Evolutionary conservation across 1,284 basidiomycete genomes (phyloP).

Genomic region (Hemileia vastatrix): DNA sequence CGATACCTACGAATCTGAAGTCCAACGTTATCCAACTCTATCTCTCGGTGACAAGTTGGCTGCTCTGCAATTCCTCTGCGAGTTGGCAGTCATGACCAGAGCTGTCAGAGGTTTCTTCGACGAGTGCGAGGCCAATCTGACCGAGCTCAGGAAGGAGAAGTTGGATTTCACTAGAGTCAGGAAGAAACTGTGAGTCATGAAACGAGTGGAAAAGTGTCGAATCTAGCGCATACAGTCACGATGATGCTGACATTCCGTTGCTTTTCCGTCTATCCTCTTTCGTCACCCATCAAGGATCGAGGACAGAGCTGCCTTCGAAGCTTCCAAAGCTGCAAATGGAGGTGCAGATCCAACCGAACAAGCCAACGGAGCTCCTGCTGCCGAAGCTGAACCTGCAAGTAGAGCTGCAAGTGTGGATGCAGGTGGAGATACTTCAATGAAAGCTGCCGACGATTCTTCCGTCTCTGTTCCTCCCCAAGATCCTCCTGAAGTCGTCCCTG

Average conservation of each 20-base stretch:
- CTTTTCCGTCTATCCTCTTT: background rate
- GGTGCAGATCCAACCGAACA: background rate
- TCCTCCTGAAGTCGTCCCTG: background rate
- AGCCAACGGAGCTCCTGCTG: no score
- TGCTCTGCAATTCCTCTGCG: conserved; percentile 77
- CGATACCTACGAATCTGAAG: conserved; percentile 50
- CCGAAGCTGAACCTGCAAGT: no score
- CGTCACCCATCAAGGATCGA: background rate
- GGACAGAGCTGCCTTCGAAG: background rate
- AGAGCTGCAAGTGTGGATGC: background rate
- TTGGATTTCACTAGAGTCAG: conserved; percentile 82
- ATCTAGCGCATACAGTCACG: background rate
- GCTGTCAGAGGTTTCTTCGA: conserved; percentile 80
- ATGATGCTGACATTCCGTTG: background rate
- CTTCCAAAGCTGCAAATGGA: background rate
- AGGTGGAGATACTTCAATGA: background rate
- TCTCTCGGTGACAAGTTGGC: conserved; percentile 68
- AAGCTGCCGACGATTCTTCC: background rate
- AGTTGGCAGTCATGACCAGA: conserved; percentile 80
- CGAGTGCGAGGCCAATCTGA: conserved; percentile 73
- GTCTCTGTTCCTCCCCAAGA: background rate
- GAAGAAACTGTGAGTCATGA: conserved; percentile 67
- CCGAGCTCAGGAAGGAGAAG: conserved; percentile 86
- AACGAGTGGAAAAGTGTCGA: no score
- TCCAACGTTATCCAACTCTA: conserved; percentile 65